phyloP scores from a whole-genome alignment of 495 filamentous ascomycete genomes.

The Podospora sp. region DNA sequence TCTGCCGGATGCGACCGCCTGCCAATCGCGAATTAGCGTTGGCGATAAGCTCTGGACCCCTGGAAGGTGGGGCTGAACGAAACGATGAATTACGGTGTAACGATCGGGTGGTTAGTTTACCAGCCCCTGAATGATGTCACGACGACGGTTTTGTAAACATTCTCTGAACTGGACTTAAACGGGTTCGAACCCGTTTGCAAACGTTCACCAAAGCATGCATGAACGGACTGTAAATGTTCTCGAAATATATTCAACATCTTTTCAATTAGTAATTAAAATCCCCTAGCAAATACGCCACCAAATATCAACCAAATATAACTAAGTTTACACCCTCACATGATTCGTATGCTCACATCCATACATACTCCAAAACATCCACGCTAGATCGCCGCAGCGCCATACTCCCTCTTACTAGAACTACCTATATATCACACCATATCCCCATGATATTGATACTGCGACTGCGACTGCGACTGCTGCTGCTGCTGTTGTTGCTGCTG shows the following conservation, averaged over 20 bases:
- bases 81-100: too few species aligned
- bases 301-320: too few species aligned
- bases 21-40: slow-evolving; percentile 22
- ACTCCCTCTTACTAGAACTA: neutral
- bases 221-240: too few species aligned
- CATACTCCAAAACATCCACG: neutral
- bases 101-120: too few species aligned
- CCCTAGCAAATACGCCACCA: neutral
- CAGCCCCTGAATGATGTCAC: too few species aligned
- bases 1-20: slow-evolving; percentile 31
- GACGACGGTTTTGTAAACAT: too few species aligned
- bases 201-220: too few species aligned
- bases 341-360: neutral
- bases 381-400: neutral
- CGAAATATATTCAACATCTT: neutral
- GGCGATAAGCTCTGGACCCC: slow-evolving; percentile 16
- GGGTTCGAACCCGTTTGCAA: too few species aligned
- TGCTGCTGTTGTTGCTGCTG: neutral
- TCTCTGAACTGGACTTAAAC: too few species aligned
- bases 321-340: too few species aligned
- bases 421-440: slow-evolving; percentile 20
- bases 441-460: neutral
- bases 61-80: neutral
- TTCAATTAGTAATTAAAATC: neutral
- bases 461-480: neutral